Percentiles rank a stretch among this genome's conserved stretches.
These are phyloP conservation scores for Naganishia kalamii DNA, from an alignment of 768 basidiomycete genomes.

Conservation along the genomic window DNA sequence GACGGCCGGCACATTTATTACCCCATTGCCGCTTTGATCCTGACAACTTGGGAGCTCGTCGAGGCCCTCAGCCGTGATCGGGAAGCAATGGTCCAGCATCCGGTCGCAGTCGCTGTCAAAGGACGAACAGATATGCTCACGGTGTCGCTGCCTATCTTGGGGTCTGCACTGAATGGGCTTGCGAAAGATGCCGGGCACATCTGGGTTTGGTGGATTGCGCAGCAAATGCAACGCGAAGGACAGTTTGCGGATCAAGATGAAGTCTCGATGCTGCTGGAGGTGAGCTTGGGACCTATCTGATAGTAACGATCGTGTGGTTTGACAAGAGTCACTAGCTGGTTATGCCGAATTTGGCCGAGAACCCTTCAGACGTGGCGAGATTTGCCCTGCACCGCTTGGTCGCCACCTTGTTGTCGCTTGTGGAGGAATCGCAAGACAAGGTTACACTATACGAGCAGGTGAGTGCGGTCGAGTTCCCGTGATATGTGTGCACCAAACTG, in stretches of 20 bases:
- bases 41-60: not conserved
- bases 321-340: not conserved
- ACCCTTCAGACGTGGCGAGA: not conserved
- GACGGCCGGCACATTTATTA: not conserved
- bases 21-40: not conserved
- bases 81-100: not conserved
- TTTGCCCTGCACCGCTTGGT: not conserved
- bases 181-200: constrained; percentile 6
- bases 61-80: not conserved
- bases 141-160: constrained; percentile 4
- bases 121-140: not conserved
- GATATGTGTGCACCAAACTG: not conserved
- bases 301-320: not conserved
- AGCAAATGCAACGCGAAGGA: not conserved
- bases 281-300: not conserved
- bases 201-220: not conserved
- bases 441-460: not conserved
- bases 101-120: not conserved
- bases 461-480: not conserved
- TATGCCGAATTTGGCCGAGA: not conserved
- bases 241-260: not conserved
- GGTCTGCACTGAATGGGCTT: constrained; percentile 5
- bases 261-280: constrained; percentile 5
- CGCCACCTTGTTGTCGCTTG: not conserved
- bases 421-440: not conserved